These are phyloP conservation scores for Anthoceros angustus DNA, from an alignment of 225 moss, liverwort and hornwort species.

Conservation along the genomic window DNA sequence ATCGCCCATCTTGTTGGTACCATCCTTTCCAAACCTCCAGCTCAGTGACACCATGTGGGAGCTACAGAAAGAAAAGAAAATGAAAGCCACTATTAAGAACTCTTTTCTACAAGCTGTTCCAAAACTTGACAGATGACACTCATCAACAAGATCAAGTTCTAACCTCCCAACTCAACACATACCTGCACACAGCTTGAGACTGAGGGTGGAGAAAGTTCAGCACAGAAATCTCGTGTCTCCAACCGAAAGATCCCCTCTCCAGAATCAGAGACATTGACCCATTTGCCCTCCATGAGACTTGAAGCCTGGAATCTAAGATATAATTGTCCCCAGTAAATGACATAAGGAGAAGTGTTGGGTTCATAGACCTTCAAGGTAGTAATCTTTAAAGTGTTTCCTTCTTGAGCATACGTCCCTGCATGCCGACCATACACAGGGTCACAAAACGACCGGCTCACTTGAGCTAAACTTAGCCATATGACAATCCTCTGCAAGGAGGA, in stretches of 20 bases:
- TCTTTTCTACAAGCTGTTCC: not conserved
- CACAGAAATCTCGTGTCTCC: not conserved
- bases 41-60: not conserved
- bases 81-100: not conserved
- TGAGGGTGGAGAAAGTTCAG: not conserved
- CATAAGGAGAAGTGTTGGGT: not conserved
- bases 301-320: not conserved
- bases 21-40: not conserved
- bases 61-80: not conserved
- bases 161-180: not conserved
- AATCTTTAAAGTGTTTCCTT: not conserved
- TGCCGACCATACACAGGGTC: not conserved
- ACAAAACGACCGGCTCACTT: not conserved
- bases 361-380: not conserved
- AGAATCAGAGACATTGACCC: not conserved
- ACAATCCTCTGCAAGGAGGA: too few species aligned
- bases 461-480: too few species aligned
- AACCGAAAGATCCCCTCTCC: not conserved
- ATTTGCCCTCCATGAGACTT: not conserved
- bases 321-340: not conserved
- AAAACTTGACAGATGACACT: not conserved
- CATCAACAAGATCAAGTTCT: not conserved
- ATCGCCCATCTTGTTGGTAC: not conserved
- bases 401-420: not conserved
- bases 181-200: not conserved